These are phyloP conservation scores for Phalaenopsis equestris DNA, from an alignment of 106 monocot genomes.

Conservation along the genomic window DNA sequence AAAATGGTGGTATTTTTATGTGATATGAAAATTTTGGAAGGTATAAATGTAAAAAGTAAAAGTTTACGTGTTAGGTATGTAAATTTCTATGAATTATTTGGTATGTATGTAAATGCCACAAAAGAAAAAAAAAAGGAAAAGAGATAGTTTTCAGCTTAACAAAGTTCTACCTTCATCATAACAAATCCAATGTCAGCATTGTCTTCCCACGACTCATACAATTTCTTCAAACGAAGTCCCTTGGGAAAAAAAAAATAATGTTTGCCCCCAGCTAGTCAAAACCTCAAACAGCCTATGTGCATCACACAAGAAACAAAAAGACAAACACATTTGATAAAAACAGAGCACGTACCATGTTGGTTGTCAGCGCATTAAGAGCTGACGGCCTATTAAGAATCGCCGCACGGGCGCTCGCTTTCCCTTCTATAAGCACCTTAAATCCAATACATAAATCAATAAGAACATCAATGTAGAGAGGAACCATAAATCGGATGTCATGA, in stretches of 20 bases:
- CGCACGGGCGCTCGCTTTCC: slow-evolving; percentile 48
- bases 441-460: background rate
- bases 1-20: too few relatives aligned
- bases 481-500: background rate
- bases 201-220: slow-evolving; percentile 94
- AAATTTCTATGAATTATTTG: too few relatives aligned
- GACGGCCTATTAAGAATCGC: slow-evolving; percentile 53
- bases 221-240: slow-evolving; percentile 75
- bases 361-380: slow-evolving; percentile 53
- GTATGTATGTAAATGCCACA: too few relatives aligned
- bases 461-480: background rate
- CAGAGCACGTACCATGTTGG: slow-evolving; percentile 44
- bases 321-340: background rate
- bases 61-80: too few relatives aligned
- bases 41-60: too few relatives aligned
- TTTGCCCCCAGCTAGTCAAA: background rate
- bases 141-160: background rate
- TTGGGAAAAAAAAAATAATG: slow-evolving; percentile 10
- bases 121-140: background rate
- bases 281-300: slow-evolving; percentile 18
- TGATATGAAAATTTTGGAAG: too few relatives aligned
- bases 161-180: slow-evolving; percentile 67
- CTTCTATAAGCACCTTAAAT: slow-evolving; percentile 63
- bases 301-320: background rate
- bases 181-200: slow-evolving; percentile 94